Conservation (phyloP, 257 asterid genomes). For the Sherardia arvensis region DNA sequence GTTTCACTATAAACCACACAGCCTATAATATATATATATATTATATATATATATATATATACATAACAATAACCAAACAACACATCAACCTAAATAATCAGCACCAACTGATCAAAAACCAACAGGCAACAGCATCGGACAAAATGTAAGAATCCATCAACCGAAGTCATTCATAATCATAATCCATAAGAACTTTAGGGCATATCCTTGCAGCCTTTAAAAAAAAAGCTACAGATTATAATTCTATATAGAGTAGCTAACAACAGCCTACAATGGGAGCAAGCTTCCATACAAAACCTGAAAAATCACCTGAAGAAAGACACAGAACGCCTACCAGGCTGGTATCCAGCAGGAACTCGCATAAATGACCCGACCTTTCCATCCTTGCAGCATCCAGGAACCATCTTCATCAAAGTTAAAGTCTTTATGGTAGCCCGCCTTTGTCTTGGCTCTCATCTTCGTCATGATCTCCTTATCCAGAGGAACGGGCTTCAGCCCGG, state of each 20-base stretch:
- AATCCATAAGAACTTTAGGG: not conserved
- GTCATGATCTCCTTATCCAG: constrained; percentile 37
- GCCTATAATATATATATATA: too few species aligned
- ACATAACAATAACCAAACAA: too few species aligned
- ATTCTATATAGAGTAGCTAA: not conserved
- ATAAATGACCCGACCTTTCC: constrained; percentile 77
- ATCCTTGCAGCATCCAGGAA: constrained; percentile 85
- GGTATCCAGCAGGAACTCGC: constrained; percentile 81
- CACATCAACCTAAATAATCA: not conserved
- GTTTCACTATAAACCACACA: too few species aligned
- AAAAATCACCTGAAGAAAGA: not conserved
- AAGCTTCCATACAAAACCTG: not conserved
- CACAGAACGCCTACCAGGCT: constrained; percentile 13
- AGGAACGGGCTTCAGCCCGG: constrained; percentile 65
- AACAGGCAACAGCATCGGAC: not conserved
- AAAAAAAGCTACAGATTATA: not conserved
- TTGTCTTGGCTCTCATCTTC: constrained; percentile 42
- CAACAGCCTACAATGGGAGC: not conserved
- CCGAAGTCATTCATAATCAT: not conserved
- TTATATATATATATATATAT: too few species aligned
- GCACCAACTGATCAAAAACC: not conserved
- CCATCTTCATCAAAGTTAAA: constrained; percentile 68
- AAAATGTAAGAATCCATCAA: not conserved
- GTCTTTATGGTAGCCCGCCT: constrained; percentile 51
- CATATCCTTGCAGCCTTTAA: not conserved